Base-by-base conservation (phyloP, 345 rosid genomes). In the Murraya koenigii region DNA sequence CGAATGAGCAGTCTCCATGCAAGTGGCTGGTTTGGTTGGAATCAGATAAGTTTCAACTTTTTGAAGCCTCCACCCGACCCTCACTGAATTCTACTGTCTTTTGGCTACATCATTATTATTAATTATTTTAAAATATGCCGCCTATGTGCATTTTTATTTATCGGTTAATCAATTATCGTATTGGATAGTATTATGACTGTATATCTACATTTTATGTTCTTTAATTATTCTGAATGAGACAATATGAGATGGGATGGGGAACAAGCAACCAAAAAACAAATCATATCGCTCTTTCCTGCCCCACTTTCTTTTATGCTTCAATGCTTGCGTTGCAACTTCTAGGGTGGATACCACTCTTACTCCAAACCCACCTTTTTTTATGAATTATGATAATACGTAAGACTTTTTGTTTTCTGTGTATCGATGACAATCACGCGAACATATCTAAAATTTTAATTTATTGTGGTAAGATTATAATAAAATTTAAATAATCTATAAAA, bases 331-430 rank as follows among this genome's bases (percentile, higher is more conserved):
- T 28, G 56, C 75, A 25, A 20, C 77, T 52, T 74, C 14, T 62
- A 23, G 74, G 84, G 78, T 82, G 84, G 81, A 82, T 63, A 56
- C 81, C 84, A 82, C 79, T 76, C 67, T 7, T 11, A 4, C 65
- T 15, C 19, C 22, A 3, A 20, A 65, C 19, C 4, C 23, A 33
- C 36, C 35, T 13, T 44, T 13, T 44, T 55, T 19, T 55, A n/a
- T n/a, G n/a, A n/a, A n/a, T 19, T 58, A 66, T 67, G 8, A 39
- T 9, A 39, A 11, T 52, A 52, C 56, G 56, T 52, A 5, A 19
- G 22, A 5, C 22, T 5, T 15, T 52, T 52, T 17, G 19, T 52
- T 52, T 17, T 52, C 22, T 6, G 2, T 52, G 56, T 49, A 17
- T 6, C 22, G 55, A 17, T 15, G 4, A 15, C 20, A 15, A 4